phyloP scores from a whole-genome alignment of 352 stramenopile species.

The Globisporangium megalacanthum region DNA sequence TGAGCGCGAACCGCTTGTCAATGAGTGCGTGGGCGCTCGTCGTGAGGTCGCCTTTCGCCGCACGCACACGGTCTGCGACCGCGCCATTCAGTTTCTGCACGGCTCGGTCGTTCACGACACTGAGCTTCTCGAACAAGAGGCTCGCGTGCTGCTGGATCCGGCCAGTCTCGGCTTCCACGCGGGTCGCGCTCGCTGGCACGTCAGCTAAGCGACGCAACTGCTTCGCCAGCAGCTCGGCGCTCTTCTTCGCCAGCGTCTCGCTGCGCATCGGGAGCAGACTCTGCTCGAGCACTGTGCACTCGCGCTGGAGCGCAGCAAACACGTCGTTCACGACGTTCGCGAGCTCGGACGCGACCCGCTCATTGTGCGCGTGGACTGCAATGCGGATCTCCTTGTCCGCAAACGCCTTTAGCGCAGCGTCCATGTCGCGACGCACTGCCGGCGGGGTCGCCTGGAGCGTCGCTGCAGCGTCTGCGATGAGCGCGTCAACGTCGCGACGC shows the following conservation, averaged over 20 bases:
- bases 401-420: slow-evolving; percentile 36
- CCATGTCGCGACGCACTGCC: slow-evolving; percentile 63
- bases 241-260: slow-evolving; percentile 45
- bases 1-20: slow-evolving; percentile 47
- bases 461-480: slow-evolving; percentile 51
- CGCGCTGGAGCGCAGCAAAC: slow-evolving; percentile 45
- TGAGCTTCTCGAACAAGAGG: slow-evolving; percentile 68
- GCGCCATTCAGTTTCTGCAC: slow-evolving; percentile 50
- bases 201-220: slow-evolving; percentile 47
- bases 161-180: slow-evolving; percentile 45
- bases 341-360: slow-evolving; percentile 47
- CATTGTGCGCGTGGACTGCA: slow-evolving; percentile 61
- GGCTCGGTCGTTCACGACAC: slow-evolving; percentile 67
- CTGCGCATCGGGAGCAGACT: slow-evolving; percentile 55
- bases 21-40: slow-evolving; percentile 55
- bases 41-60: slow-evolving; percentile 54
- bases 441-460: slow-evolving; percentile 40
- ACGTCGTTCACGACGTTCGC: slow-evolving; percentile 50
- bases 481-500: slow-evolving; percentile 40
- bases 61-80: slow-evolving; percentile 46
- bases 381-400: slow-evolving; percentile 66
- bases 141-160: slow-evolving; percentile 52
- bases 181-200: slow-evolving; percentile 35
- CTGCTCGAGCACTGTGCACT: slow-evolving; percentile 54
- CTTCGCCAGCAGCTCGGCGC: slow-evolving; percentile 32